phyloP scores from a whole-genome alignment of 1,284 basidiomycete genomes.

The Taiwanofungus camphoratus region DNA sequence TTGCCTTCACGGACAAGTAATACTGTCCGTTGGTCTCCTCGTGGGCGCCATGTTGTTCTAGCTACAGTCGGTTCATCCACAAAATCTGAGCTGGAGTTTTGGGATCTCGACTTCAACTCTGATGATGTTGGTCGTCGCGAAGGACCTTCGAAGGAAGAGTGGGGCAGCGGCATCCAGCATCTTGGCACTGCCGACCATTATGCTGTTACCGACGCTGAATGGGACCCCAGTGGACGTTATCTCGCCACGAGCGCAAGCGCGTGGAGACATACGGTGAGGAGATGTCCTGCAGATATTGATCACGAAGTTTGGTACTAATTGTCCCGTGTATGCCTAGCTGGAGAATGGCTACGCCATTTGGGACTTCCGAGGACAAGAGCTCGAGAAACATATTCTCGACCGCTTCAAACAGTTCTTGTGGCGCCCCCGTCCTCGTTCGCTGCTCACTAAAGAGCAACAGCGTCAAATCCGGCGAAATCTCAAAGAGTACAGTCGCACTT shows the following conservation, averaged over 20 bases:
- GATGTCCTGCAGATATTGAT: not conserved
- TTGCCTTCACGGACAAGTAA: constrained; percentile 88
- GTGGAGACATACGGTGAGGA: constrained; percentile 87
- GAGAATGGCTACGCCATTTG: constrained; percentile 97
- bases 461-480: constrained; percentile 86
- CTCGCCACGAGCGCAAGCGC: constrained; percentile 91
- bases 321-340: constrained; percentile 47
- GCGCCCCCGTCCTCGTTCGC: constrained; percentile 88
- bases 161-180: constrained; percentile 84
- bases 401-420: constrained; percentile 99
- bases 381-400: constrained; percentile 86
- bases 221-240: constrained; percentile 97
- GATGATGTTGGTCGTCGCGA: constrained; percentile 66
- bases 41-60: constrained; percentile 92
- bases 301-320: not conserved
- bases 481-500: constrained; percentile 85
- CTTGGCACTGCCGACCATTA: constrained; percentile 94
- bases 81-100: constrained; percentile 98
- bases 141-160: constrained; percentile 57
- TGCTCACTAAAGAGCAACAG: constrained; percentile 88
- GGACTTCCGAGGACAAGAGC: constrained; percentile 96
- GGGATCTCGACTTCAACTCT: constrained; percentile 91
- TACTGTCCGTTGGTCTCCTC: constrained; percentile 96
- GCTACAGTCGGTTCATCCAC: constrained; percentile 92
- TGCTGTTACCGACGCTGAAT: constrained; percentile 96